Conservation (phyloP, 306 rosid species). For the Rosa persica region DNA sequence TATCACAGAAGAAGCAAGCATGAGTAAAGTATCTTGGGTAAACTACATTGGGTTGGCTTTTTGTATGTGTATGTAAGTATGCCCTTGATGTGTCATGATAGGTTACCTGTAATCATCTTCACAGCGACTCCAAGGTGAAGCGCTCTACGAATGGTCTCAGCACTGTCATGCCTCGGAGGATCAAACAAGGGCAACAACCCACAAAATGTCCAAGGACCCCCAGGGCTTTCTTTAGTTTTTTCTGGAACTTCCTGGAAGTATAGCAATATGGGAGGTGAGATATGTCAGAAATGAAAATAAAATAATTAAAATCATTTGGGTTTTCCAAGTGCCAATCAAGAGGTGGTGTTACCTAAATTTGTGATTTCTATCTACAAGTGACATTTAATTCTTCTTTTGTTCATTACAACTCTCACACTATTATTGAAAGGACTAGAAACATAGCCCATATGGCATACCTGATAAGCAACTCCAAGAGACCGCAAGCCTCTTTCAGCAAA, state of each 20-base stretch:
- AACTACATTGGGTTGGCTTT: background rate
- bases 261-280: conserved; percentile 1
- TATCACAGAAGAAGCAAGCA: background rate
- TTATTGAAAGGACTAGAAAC: conserved; percentile 17
- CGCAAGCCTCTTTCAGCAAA: conserved; percentile 90
- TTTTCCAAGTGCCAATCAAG: conserved; percentile 17
- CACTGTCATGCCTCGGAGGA: conserved; percentile 92
- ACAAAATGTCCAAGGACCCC: conserved; percentile 83
- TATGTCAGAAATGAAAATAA: conserved; percentile 20
- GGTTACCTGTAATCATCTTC: conserved; percentile 87
- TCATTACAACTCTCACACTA: conserved; percentile 10
- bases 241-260: conserved; percentile 69
- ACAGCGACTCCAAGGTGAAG: conserved; percentile 85
- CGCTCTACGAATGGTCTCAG: conserved; percentile 86
- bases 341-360: background rate
- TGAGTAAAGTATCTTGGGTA: background rate
- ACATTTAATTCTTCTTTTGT: conserved; percentile 8
- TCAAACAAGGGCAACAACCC: conserved; percentile 89
- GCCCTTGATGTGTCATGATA: background rate
- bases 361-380: background rate
- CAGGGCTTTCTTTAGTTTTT: conserved; percentile 65
- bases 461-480: conserved; percentile 79
- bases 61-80: background rate
- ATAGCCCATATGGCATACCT: conserved; percentile 44
- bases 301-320: conserved; percentile 4